phyloP scores from a whole-genome alignment of 169 alveolate genomes.

The Hammondia hammondi region DNA sequence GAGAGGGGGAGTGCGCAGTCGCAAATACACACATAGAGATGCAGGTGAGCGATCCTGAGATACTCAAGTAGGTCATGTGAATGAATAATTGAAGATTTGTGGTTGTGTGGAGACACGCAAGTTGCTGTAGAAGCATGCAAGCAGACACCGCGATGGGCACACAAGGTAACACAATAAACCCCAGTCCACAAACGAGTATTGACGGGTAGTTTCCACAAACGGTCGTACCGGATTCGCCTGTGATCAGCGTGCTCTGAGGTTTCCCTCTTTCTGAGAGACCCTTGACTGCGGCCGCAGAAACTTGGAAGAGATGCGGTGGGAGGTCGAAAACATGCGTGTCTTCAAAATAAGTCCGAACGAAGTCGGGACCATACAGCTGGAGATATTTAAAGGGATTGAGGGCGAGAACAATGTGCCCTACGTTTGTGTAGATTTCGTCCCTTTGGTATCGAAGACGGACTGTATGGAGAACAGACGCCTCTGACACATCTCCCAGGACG shows the following conservation, averaged over 20 bases:
- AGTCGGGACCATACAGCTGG: constrained; percentile 43
- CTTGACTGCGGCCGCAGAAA: constrained; percentile 93
- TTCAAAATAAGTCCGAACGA: neutral
- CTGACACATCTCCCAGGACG: constrained; percentile 85
- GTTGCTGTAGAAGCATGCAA: no score
- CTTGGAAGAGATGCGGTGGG: constrained; percentile 94
- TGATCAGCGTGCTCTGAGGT: constrained; percentile 92
- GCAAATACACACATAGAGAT: neutral
- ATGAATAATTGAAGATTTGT: no score
- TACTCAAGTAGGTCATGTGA: no score
- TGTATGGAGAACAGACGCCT: constrained; percentile 86
- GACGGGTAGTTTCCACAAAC: neutral
- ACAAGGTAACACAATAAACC: no score
- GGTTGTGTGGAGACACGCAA: no score
- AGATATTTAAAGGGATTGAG: constrained; percentile 86
- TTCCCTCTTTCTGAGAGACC: constrained; percentile 78
- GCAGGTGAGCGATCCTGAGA: neutral
- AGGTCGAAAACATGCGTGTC: constrained; percentile 29
- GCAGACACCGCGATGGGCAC: no score
- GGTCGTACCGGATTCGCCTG: constrained; percentile 91
- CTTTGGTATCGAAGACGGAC: constrained; percentile 80
- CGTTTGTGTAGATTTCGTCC: constrained; percentile 84
- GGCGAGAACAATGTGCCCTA: constrained; percentile 89
- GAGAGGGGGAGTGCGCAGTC: neutral
- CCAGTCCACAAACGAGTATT: no score